Evolutionary conservation across 257 asterid genomes (phyloP), one percentile per base, ranked within the genome.

Genomic region (Solanum tacnaense): DNA sequence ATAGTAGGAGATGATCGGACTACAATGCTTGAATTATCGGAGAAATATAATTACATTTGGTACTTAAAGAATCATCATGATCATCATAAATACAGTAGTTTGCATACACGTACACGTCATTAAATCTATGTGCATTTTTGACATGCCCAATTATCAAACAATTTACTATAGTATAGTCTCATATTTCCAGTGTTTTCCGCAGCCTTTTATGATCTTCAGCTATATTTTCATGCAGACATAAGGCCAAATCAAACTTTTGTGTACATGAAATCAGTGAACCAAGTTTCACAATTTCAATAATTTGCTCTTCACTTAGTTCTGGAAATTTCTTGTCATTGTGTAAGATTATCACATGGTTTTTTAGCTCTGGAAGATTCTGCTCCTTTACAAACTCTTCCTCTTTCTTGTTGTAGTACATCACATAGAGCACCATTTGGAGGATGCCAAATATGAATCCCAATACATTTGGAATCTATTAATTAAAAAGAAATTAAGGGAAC

Each of bases 401-500:
- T 32, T 70, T n/a, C 36, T 90, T 88, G 84, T 90, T 92, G 92
- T 92, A 92, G 92, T 92, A 92, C 12, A 84, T 65, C 34, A 89
- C 7, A 38, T 92, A 94, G 5, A 94, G 84, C 25, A 90, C 89
- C 79, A 94, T 82, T 91, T 93, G 95, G 23, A 93, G 65, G 8
- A 89, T 65, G 31, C 95, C 95, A 89, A 93, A 87, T 38, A 91
- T 86, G 91, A 94, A 92, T 2, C 98, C 96, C 92, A 93, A 86
- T 21, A 92, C 52, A 87, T 92, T 93, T 62, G 93, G 95, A 81
- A 86, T 87, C 96, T 91, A 87, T 82, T 67, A 12, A 31, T 4
- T 16, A 13, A 78, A 46, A 21, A 27, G 6, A 18, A 38, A 38
- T 6, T 20, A 62, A 67, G 41, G 39, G 15, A 71, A 27, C 18